phyloP scores from a whole-genome alignment of 2,329 filamentous ascomycete genomes.

The Zymoseptoria brevis region DNA sequence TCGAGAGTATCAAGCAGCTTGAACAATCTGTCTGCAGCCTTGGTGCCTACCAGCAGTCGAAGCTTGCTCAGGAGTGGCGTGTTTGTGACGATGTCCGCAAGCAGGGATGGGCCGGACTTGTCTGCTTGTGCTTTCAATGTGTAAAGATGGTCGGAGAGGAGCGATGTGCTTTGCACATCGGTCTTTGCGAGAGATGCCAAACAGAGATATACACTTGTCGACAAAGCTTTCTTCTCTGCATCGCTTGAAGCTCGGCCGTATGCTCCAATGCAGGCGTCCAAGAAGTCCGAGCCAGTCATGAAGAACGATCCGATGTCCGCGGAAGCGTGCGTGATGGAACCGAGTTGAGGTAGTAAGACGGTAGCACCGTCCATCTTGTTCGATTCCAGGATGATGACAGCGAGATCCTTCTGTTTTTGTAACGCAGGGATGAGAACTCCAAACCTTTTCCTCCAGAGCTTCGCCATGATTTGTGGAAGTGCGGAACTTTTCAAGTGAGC shows the following conservation, averaged over 20 bases:
- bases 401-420: constrained; percentile 50
- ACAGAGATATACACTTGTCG: constrained; percentile 68
- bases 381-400: constrained; percentile 57
- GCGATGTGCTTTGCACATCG: constrained; percentile 60
- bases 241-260: constrained; percentile 56
- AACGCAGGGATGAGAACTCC: constrained; percentile 48
- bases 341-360: constrained; percentile 48
- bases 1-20: constrained; percentile 55
- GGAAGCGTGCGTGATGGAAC: constrained; percentile 56
- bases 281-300: constrained; percentile 76
- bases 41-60: constrained; percentile 44
- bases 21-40: constrained; percentile 48
- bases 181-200: constrained; percentile 62
- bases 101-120: constrained; percentile 52
- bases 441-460: constrained; percentile 48
- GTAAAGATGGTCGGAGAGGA: constrained; percentile 77
- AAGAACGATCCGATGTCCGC: constrained; percentile 53
- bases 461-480: constrained; percentile 41
- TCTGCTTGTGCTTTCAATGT: constrained; percentile 66
- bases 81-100: constrained; percentile 70
- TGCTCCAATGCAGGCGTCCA: constrained; percentile 64
- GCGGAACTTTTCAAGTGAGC: constrained; percentile 58
- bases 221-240: constrained; percentile 57
- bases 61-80: constrained; percentile 67
- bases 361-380: constrained; percentile 23